phyloP scores from a whole-genome alignment of 2,329 filamentous ascomycete species.

The Alternaria novae-zelandiae region DNA sequence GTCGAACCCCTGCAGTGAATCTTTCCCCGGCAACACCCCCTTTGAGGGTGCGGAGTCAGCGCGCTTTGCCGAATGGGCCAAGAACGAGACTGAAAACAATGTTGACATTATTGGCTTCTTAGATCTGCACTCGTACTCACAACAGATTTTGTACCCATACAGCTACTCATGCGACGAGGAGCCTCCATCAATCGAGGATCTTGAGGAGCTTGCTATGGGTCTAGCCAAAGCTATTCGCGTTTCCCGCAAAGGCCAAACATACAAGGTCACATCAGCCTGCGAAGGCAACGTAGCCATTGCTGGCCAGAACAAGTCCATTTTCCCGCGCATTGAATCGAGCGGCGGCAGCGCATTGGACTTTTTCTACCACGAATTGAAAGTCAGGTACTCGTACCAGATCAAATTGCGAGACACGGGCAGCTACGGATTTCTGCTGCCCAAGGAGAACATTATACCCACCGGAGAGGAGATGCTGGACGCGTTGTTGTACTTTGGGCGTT shows the following conservation, averaged over 20 bases:
- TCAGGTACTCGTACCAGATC: conserved; percentile 89
- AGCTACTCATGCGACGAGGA: conserved; percentile 79
- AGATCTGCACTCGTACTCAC: conserved; percentile 93
- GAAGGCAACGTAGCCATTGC: conserved; percentile 70
- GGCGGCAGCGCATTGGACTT: conserved; percentile 92
- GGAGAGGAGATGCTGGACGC: conserved; percentile 87
- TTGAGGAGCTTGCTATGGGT: conserved; percentile 87
- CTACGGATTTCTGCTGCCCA: conserved; percentile 90
- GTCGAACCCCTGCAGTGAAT: conserved; percentile 87
- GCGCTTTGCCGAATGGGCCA: conserved; percentile 80
- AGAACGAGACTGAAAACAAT: conserved; percentile 74
- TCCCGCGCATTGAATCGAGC: conserved; percentile 70
- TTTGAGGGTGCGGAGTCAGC: conserved; percentile 84
- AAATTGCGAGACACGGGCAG: conserved; percentile 92
- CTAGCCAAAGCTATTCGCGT: conserved; percentile 87
- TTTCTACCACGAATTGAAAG: conserved; percentile 87
- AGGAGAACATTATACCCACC: conserved; percentile 84
- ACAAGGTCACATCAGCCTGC: conserved; percentile 79
- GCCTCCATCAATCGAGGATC: conserved; percentile 87
- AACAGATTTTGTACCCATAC: conserved; percentile 93
- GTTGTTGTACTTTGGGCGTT: conserved; percentile 82
- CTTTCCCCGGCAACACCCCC: conserved; percentile 80
- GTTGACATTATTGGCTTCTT: conserved; percentile 82
- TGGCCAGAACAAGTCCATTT: conserved; percentile 41
- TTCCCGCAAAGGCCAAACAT: conserved; percentile 73